Evolutionary conservation across 768 basidiomycete genomes (phyloP).

Genomic region (Boletellus emodensis): DNA sequence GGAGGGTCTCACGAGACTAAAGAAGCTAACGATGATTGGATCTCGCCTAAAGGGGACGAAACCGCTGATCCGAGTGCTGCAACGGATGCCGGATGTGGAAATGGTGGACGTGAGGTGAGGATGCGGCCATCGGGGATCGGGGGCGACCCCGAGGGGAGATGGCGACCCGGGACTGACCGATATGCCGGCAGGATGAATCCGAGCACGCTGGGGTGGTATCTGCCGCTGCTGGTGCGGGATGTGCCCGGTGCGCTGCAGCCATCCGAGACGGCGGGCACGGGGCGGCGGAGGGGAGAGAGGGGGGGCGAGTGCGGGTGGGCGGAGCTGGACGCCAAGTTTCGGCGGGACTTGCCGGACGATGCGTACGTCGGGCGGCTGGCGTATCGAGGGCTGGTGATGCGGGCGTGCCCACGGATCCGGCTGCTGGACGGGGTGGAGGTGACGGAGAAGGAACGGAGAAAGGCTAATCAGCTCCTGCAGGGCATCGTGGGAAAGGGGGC

Average conservation of each 20-base stretch:
- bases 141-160: slow-evolving; percentile 2
- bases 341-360: slow-evolving; percentile 84
- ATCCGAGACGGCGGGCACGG: slow-evolving; percentile 36
- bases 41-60: slow-evolving; percentile 73
- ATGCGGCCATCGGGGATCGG: slow-evolving; percentile 8
- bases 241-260: slow-evolving; percentile 65
- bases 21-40: slow-evolving; percentile 85
- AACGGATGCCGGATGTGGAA: slow-evolving; percentile 74
- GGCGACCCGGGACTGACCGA: slow-evolving; percentile 28
- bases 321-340: slow-evolving; percentile 80
- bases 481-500: slow-evolving; percentile 46
- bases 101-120: slow-evolving; percentile 87
- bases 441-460: slow-evolving; percentile 77
- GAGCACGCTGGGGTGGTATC: slow-evolving; percentile 92
- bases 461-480: slow-evolving; percentile 67
- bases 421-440: slow-evolving; percentile 86
- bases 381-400: slow-evolving; percentile 88
- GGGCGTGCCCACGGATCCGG: slow-evolving; percentile 59
- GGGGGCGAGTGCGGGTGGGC: slow-evolving; percentile 50
- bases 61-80: slow-evolving; percentile 66
- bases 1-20: slow-evolving; percentile 67
- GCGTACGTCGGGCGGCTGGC: slow-evolving; percentile 82
- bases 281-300: slow-evolving; percentile 23
- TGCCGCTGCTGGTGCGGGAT: slow-evolving; percentile 76
- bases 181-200: slow-evolving; percentile 77